These are phyloP conservation scores for Paramyrothecium sp. DNA, from an alignment of 2,329 filamentous ascomycete species.

Conservation along the genomic window DNA sequence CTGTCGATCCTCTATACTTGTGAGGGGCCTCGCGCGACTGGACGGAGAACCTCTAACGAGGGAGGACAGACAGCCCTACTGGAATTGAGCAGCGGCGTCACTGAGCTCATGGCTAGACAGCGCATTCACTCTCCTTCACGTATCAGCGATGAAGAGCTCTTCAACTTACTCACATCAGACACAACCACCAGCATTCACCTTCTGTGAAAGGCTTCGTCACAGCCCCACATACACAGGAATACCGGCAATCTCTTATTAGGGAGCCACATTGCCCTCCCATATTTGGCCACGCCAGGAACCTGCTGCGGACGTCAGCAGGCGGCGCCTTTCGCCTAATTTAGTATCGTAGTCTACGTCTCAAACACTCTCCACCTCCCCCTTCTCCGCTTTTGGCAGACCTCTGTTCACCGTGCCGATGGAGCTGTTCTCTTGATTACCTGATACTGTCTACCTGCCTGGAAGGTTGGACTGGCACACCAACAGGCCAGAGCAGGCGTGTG, in stretches of 20 bases:
- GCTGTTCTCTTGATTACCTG: background rate
- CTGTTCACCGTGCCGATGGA: background rate
- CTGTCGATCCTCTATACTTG: background rate
- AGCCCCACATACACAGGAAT: no score
- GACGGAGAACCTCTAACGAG: background rate
- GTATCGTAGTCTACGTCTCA: background rate
- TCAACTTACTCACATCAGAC: background rate
- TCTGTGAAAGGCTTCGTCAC: no score
- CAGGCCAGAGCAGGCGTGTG: background rate
- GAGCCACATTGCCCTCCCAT: background rate
- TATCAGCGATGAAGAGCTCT: no score
- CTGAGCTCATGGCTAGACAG: no score
- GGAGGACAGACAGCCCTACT: no score
- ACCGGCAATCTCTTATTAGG: background rate
- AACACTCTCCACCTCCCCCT: background rate
- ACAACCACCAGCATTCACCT: background rate
- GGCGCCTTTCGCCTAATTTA: background rate
- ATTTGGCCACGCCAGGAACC: background rate
- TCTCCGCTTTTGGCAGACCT: background rate
- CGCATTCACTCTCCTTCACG: no score
- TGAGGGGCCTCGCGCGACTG: background rate
- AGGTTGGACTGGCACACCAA: no score
- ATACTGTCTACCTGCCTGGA: no score
- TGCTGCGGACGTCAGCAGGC: background rate
- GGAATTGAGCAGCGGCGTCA: no score